Percentiles rank a stretch among this genome's conserved stretches.
These are phyloP conservation scores for Leucocoprinus birnbaumii DNA, from an alignment of 768 basidiomycete genomes.

Conservation along the genomic window DNA sequence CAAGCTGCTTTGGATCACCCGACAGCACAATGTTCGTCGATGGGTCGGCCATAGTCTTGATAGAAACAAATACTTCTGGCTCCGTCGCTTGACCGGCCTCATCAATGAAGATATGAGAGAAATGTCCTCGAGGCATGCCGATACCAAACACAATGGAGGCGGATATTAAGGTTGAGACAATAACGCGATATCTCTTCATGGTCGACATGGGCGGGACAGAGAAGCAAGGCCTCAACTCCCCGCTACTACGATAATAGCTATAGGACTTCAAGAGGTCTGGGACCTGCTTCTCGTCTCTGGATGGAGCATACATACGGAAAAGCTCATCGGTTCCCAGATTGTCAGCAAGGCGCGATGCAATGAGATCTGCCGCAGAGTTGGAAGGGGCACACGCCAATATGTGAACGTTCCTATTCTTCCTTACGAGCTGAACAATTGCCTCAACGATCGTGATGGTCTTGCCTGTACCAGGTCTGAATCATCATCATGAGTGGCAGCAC, in stretches of 20 bases:
- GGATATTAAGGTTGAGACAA: conserved; percentile 67
- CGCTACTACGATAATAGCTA: conserved; percentile 29
- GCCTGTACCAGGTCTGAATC: conserved; percentile 66
- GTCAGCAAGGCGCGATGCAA: conserved; percentile 40
- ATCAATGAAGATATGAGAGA: conserved; percentile 66
- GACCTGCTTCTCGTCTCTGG: conserved; percentile 40
- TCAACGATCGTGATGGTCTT: conserved; percentile 67
- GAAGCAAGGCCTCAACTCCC: conserved; percentile 25
- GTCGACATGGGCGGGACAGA: conserved; percentile 33
- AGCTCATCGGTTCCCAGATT: conserved; percentile 31
- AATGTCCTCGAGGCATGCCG: conserved; percentile 60
- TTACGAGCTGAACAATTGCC: conserved; percentile 51
- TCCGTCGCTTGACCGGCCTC: conserved; percentile 75
- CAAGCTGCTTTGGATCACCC: conserved; percentile 71
- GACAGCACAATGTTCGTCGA: conserved; percentile 59
- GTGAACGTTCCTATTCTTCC: conserved; percentile 30
- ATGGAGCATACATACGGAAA: conserved; percentile 57
- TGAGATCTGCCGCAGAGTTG: conserved; percentile 63
- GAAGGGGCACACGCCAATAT: conserved; percentile 63
- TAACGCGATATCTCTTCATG: conserved; percentile 43
- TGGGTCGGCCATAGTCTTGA: conserved; percentile 55
- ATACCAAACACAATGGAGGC: conserved; percentile 53
- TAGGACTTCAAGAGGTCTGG: conserved; percentile 39
- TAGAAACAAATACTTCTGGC: conserved; percentile 59
- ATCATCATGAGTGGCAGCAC: too few species aligned